Conservation (phyloP, 2,329 filamentous ascomycete genomes). For the Westerdykella ornata region DNA sequence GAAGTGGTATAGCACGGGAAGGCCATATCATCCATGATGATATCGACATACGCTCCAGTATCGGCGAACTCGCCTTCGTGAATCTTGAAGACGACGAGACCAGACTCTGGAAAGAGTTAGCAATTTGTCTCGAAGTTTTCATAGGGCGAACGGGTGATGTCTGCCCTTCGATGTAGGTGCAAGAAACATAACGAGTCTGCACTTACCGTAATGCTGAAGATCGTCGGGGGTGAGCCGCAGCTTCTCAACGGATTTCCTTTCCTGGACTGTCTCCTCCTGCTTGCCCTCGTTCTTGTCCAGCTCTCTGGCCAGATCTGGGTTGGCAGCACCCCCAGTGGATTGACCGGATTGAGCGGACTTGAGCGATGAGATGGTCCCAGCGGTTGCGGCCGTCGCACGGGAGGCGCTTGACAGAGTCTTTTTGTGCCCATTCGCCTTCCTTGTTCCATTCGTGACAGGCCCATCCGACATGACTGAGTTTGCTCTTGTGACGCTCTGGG, state of each 20-base stretch:
- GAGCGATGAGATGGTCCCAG: constrained; percentile 41
- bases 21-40: constrained; percentile 89
- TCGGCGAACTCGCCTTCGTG: constrained; percentile 81
- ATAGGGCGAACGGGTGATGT: background rate
- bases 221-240: constrained; percentile 73
- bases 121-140: background rate
- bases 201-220: constrained; percentile 65
- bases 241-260: constrained; percentile 61
- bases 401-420: constrained; percentile 15
- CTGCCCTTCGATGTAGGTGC: background rate
- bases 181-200: background rate
- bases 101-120: constrained; percentile 60
- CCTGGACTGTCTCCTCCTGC: constrained; percentile 43
- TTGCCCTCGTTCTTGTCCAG: constrained; percentile 44
- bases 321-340: constrained; percentile 22
- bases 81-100: constrained; percentile 88
- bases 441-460: background rate
- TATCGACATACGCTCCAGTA: constrained; percentile 69
- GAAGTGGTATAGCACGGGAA: constrained; percentile 83
- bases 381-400: constrained; percentile 31
- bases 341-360: constrained; percentile 16
- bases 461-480: constrained; percentile 16
- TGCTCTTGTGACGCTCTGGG: constrained; percentile 18
- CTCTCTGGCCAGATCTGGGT: constrained; percentile 40
- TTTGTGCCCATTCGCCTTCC: constrained; percentile 12